phyloP scores from a whole-genome alignment of 2,329 filamentous ascomycete species.

The Sclerotinia nivalis region DNA sequence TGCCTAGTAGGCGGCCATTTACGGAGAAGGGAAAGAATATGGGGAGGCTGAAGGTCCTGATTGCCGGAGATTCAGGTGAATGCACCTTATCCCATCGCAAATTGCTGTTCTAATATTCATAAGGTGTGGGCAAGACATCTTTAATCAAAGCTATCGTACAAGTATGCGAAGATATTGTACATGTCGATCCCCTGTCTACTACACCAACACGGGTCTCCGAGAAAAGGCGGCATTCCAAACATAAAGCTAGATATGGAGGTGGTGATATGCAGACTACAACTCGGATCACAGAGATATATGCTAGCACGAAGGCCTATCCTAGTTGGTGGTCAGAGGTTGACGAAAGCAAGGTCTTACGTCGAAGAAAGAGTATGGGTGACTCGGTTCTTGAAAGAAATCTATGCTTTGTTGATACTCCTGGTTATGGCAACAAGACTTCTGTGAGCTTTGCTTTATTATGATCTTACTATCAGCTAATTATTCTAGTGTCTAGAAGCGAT shows the following conservation, averaged over 20 bases:
- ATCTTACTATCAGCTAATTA: slow-evolving; percentile 38
- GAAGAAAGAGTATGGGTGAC: slow-evolving; percentile 72
- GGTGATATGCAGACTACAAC: slow-evolving; percentile 40
- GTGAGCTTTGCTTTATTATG: slow-evolving; percentile 44
- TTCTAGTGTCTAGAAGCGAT: slow-evolving; percentile 56
- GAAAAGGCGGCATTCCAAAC: slow-evolving; percentile 34
- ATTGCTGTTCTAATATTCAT: slow-evolving; percentile 27
- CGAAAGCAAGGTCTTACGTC: slow-evolving; percentile 58
- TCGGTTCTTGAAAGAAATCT: slow-evolving; percentile 85
- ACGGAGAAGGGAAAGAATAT: slow-evolving; percentile 82
- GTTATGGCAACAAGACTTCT: slow-evolving; percentile 56
- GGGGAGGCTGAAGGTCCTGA: slow-evolving; percentile 83
- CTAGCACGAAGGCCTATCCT: slow-evolving; percentile 82
- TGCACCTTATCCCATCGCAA: slow-evolving; percentile 15
- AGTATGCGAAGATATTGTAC: slow-evolving; percentile 86
- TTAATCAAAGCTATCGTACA: slow-evolving; percentile 88
- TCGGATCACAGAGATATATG: slow-evolving; percentile 67
- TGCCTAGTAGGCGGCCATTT: slow-evolving; percentile 87
- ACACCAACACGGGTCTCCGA: slow-evolving; percentile 39
- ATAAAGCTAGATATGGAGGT: slow-evolving; percentile 34
- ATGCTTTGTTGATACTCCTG: slow-evolving; percentile 87
- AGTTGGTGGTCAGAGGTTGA: slow-evolving; percentile 86
- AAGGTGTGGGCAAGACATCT: slow-evolving; percentile 84
- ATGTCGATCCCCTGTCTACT: slow-evolving; percentile 65
- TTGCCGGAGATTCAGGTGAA: slow-evolving; percentile 76